These are phyloP conservation scores for Aurantiochytrium sp. DNA, from an alignment of 108 stramenopile species.

Conservation along the genomic window DNA sequence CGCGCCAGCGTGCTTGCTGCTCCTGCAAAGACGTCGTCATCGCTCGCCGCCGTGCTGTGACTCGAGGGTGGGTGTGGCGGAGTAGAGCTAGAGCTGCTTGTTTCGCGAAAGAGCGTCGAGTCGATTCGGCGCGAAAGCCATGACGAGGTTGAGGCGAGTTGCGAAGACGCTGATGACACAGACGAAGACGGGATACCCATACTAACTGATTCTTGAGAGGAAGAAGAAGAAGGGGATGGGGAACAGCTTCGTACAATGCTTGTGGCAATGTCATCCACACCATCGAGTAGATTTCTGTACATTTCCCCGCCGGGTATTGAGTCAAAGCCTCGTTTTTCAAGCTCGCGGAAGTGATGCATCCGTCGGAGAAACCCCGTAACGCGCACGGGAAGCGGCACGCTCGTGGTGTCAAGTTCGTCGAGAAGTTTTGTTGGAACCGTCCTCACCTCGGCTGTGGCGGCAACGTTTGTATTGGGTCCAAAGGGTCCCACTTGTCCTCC, in stretches of 20 bases:
- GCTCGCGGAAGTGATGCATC: constrained; percentile 1
- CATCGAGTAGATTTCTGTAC: not conserved
- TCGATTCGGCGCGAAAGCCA: not conserved
- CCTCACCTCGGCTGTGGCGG: too few relatives aligned
- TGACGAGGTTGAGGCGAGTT: not conserved
- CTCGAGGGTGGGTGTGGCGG: not conserved
- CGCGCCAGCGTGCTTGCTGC: too few relatives aligned
- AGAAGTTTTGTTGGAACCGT: not conserved
- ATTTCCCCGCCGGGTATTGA: not conserved
- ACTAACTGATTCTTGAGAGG: too few relatives aligned
- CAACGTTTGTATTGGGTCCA: too few relatives aligned
- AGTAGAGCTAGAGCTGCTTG: not conserved
- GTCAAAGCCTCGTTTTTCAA: not conserved
- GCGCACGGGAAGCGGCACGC: not conserved
- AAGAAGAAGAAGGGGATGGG: too few relatives aligned
- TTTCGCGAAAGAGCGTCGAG: not conserved
- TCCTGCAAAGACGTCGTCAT: too few relatives aligned
- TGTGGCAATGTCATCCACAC: not conserved
- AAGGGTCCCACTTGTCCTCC: too few relatives aligned
- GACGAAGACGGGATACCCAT: too few relatives aligned
- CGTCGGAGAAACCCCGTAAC: not conserved
- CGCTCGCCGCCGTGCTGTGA: too few relatives aligned
- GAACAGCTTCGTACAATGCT: not conserved
- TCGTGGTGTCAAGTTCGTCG: not conserved
- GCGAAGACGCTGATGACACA: too few relatives aligned